A percentile compares a stretch with the other conserved stretches of the same genome.
phyloP scores from a whole-genome alignment of 768 basidiomycete species.

The Agaricus subrufescens region DNA sequence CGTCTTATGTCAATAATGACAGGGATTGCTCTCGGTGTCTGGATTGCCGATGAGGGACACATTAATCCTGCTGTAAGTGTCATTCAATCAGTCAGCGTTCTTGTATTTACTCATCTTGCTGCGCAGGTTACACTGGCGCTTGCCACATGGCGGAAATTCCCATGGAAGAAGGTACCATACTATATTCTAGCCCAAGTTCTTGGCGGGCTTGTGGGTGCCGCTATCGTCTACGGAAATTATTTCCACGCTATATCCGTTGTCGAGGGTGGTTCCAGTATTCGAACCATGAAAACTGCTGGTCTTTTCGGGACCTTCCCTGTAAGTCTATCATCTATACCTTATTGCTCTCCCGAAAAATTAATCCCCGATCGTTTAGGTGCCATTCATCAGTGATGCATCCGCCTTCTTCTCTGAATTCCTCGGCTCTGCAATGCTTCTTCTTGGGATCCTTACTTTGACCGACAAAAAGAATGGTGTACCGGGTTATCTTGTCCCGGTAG shows the following conservation, averaged over 20 bases:
- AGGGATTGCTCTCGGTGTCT: constrained; percentile 53
- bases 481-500: constrained; percentile 51
- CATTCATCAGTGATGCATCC: constrained; percentile 36
- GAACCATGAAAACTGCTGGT: constrained; percentile 52
- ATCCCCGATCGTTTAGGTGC: constrained; percentile 19
- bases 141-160: constrained; percentile 59
- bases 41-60: constrained; percentile 68
- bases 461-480: constrained; percentile 51
- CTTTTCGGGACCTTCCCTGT: constrained; percentile 63
- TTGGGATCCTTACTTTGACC: constrained; percentile 49
- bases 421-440: constrained; percentile 51
- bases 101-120: too few relatives aligned
- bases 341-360: neutral
- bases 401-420: constrained; percentile 52
- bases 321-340: constrained; percentile 13
- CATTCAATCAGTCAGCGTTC: too few relatives aligned
- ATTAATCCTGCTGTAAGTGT: constrained; percentile 52
- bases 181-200: constrained; percentile 64
- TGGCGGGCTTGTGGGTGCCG: constrained; percentile 58
- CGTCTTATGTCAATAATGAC: neutral
- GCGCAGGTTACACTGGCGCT: constrained; percentile 44
- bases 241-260: constrained; percentile 62
- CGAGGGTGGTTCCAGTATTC: constrained; percentile 51
- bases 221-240: constrained; percentile 62
- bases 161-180: constrained; percentile 66